Evolutionary conservation across 345 rosid species (phyloP).

Genomic region (Laguncularia racemosa): DNA sequence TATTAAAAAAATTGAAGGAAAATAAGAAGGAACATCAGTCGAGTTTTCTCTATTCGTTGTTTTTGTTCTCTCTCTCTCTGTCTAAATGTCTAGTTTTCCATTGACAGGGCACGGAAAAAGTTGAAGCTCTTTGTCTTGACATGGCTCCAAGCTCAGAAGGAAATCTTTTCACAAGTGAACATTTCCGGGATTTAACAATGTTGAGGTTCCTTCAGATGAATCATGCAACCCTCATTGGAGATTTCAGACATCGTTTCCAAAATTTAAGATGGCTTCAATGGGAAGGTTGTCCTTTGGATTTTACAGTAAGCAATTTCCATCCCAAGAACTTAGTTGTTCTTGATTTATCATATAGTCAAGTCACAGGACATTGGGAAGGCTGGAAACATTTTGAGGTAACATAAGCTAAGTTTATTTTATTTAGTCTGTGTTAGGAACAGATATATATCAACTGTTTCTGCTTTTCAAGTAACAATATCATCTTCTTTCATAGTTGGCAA

Average conservation of each 20-base stretch:
- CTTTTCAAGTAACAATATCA: too few species aligned
- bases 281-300: not conserved
- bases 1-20: too few species aligned
- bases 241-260: not conserved
- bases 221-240: not conserved
- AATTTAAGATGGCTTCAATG: slow-evolving; percentile 2
- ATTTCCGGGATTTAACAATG: not conserved
- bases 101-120: slow-evolving; percentile 3
- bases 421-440: too few species aligned
- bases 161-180: not conserved
- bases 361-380: not conserved
- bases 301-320: not conserved
- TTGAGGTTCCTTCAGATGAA: not conserved
- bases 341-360: not conserved
- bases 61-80: not conserved
- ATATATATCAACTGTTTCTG: too few species aligned
- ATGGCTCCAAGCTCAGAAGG: not conserved
- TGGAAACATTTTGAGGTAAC: slow-evolving; percentile 1
- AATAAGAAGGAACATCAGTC: too few species aligned
- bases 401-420: not conserved
- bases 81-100: too few species aligned
- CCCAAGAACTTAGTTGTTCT: slow-evolving; percentile 5
- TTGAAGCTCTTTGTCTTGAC: not conserved
- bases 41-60: too few species aligned
- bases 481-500: too few species aligned